phyloP scores from a whole-genome alignment of 1,139 yeast species.

The Kodamaea sp. region DNA sequence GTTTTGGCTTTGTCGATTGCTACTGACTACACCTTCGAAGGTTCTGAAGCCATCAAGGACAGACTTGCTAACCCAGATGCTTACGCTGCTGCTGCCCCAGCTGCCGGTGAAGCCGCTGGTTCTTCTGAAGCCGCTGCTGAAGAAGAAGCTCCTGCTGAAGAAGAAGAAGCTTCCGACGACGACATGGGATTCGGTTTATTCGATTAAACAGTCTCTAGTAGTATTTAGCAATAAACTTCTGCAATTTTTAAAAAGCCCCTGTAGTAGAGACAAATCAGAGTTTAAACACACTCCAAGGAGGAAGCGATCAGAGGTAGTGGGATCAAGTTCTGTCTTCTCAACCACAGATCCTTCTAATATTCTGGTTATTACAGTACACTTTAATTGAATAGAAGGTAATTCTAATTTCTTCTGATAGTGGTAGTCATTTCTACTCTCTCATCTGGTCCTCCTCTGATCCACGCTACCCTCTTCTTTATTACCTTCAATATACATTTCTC shows the following conservation, averaged over 20 bases:
- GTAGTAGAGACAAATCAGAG: too few species aligned
- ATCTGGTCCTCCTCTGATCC: too few species aligned
- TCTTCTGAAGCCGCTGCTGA: slow-evolving; percentile 66
- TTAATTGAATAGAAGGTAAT: too few species aligned
- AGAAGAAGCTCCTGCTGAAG: slow-evolving; percentile 71
- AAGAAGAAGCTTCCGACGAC: slow-evolving; percentile 75
- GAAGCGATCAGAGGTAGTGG: too few species aligned
- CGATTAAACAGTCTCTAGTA: slow-evolving; percentile 61
- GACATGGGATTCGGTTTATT: slow-evolving; percentile 99
- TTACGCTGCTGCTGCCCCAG: slow-evolving; percentile 99
- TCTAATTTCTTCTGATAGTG: too few species aligned
- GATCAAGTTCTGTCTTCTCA: too few species aligned
- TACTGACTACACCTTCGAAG: slow-evolving; percentile 98
- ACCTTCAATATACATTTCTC: too few species aligned
- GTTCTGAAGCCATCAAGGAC: slow-evolving; percentile 98
- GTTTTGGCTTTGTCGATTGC: slow-evolving; percentile 97
- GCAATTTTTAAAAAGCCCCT: background rate
- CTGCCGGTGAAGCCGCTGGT: slow-evolving; percentile 86
- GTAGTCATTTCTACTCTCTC: too few species aligned
- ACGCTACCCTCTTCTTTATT: too few species aligned
- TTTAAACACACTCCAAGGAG: too few species aligned
- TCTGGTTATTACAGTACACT: too few species aligned
- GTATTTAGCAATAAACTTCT: background rate
- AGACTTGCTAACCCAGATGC: slow-evolving; percentile 81
- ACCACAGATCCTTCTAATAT: too few species aligned